A percentile compares a stretch with the other conserved stretches of the same genome.
Conservation (phyloP, 208 protist genomes). For the Leishmania lainsoni region DNA sequence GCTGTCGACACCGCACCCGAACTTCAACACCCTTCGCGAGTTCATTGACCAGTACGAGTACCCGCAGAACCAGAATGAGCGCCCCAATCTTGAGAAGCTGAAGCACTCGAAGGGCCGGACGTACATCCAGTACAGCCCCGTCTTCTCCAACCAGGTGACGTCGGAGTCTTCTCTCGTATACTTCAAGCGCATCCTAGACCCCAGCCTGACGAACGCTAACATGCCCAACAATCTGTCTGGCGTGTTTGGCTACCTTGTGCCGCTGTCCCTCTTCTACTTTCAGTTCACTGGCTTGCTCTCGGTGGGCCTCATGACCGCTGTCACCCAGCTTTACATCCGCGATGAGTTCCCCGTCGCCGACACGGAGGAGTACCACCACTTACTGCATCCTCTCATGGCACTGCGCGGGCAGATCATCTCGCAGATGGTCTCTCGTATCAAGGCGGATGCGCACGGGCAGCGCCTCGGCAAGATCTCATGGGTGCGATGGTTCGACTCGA, state of each 20-base stretch:
- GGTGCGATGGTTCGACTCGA: slow-evolving; percentile 80
- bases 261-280: slow-evolving; percentile 84
- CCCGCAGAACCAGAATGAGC: slow-evolving; percentile 29
- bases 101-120: slow-evolving; percentile 82
- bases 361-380: slow-evolving; percentile 69
- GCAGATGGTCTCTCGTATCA: slow-evolving; percentile 68
- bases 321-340: slow-evolving; percentile 85
- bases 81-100: slow-evolving; percentile 38
- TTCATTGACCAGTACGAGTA: slow-evolving; percentile 55
- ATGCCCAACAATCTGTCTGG: slow-evolving; percentile 75
- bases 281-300: slow-evolving; percentile 81
- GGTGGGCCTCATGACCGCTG: slow-evolving; percentile 79
- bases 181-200: slow-evolving; percentile 74
- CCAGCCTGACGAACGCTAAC: slow-evolving; percentile 48
- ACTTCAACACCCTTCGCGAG: slow-evolving; percentile 54
- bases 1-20: slow-evolving; percentile 47
- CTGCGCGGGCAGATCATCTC: slow-evolving; percentile 77
- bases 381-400: slow-evolving; percentile 61
- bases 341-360: slow-evolving; percentile 82
- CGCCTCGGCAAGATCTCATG: slow-evolving; percentile 67
- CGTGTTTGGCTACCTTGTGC: slow-evolving; percentile 79
- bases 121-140: slow-evolving; percentile 81
- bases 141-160: slow-evolving; percentile 57
- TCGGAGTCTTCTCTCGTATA: slow-evolving; percentile 69
- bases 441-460: slow-evolving; percentile 33